Base-by-base conservation (phyloP, 805 yeast genomes). In the Wickerhamiella musiphila region DNA sequence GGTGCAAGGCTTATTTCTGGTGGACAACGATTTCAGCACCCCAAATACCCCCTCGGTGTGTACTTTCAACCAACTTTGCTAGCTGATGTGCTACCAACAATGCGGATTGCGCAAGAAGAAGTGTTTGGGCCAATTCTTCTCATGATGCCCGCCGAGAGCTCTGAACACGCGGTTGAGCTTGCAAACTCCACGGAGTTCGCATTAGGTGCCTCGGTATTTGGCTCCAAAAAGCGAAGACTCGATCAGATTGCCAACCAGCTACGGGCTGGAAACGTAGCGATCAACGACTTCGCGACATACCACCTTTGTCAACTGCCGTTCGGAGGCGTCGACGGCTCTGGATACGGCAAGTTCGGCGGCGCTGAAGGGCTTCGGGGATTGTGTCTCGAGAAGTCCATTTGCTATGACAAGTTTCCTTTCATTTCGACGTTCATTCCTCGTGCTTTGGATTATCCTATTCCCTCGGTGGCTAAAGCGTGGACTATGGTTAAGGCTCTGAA, bases 261-360 rank as follows among this genome's bases (percentile, higher is more conserved):
- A 43, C 65, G 71, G 23, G 66, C 84, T 26, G 99, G 98, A 16
- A 90, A 84, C 49, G 93, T 90, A 29, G 94, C 98, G 6, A 79
- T 90, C 39, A 90, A 90, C 53, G 99, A 90, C 58, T 90, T 90
- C 61, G 99, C 96, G 6, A 86, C 96, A 0, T 90, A 73, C 49
- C 82, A 84, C 48, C 81, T 90, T 22, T 84, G 94, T 43, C 98
- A 90, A 56, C 63, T 90, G 44, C 99, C 99, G 20, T 90, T 90
- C 57, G 99, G 99, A 34, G 99, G 99, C 19, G 69, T 69, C 18
- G 74, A 74, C 43, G 90, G 83, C 28, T 78, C 93, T 5, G 99
- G 99, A 0, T 90, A 83, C 49, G 98, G 98, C 35, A 86, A 86
- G 52, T 90, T 90, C 59, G 94, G 94, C 15, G 99, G 99, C 29